phyloP scores from a whole-genome alignment of 208 protist species.

The Paratrypanosoma confusum region DNA sequence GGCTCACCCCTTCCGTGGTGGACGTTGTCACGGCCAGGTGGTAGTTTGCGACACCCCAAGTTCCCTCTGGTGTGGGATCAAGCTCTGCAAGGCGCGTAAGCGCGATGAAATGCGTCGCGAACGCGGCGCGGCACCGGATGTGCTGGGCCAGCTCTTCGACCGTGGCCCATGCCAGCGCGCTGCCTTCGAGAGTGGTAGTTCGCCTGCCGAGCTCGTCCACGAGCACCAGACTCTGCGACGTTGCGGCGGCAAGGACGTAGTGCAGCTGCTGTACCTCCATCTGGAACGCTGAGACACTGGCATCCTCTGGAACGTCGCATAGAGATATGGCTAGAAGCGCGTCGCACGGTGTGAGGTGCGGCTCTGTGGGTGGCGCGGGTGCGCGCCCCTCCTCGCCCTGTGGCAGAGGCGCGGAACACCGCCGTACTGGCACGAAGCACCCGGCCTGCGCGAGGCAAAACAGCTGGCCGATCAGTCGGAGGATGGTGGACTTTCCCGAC shows the following conservation, averaged over 20 bases:
- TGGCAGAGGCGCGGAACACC: background rate
- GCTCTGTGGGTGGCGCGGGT: slow-evolving; percentile 8
- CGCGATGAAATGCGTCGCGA: slow-evolving; percentile 27
- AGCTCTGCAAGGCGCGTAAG: slow-evolving; percentile 13
- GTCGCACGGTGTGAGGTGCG: slow-evolving; percentile 49
- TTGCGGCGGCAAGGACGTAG: slow-evolving; percentile 75
- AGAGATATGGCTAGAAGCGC: slow-evolving; percentile 71
- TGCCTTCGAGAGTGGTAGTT: slow-evolving; percentile 91
- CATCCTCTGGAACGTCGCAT: slow-evolving; percentile 52
- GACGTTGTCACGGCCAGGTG: slow-evolving; percentile 28
- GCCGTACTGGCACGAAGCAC: slow-evolving; percentile 75
- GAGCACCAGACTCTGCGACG: slow-evolving; percentile 88
- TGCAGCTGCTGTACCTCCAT: slow-evolving; percentile 64
- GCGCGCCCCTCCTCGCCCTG: background rate
- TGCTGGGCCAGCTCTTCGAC: slow-evolving; percentile 43
- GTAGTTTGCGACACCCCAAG: slow-evolving; percentile 18
- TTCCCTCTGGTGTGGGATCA: too few species aligned
- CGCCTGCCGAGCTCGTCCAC: slow-evolving; percentile 97
- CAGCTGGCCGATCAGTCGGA: slow-evolving; percentile 82
- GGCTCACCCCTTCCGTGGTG: too few species aligned
- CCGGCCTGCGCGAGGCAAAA: slow-evolving; percentile 88
- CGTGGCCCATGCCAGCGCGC: slow-evolving; percentile 92
- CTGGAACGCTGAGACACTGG: slow-evolving; percentile 49
- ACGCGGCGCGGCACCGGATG: slow-evolving; percentile 12
- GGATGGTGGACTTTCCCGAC: slow-evolving; percentile 90